phyloP scores from a whole-genome alignment of 495 filamentous ascomycete genomes.

The Hapsidospora chrysogenum region DNA sequence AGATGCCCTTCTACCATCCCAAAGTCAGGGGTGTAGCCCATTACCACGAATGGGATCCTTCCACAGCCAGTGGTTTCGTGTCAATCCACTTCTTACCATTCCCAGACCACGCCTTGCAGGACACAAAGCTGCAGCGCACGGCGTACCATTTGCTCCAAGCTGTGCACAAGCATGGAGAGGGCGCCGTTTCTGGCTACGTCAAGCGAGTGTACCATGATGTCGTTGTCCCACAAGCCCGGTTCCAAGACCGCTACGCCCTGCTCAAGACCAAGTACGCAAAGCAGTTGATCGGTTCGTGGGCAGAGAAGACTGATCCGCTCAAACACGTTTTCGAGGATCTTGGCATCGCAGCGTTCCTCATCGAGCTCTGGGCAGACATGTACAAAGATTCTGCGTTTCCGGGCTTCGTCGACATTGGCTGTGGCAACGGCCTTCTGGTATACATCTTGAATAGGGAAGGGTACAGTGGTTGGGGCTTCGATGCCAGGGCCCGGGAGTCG shows the following conservation, averaged over 20 bases:
- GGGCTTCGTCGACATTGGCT: slow-evolving; percentile 90
- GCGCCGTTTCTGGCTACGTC: slow-evolving; percentile 40
- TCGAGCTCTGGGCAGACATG: slow-evolving; percentile 84
- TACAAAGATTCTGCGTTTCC: slow-evolving; percentile 49
- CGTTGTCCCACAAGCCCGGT: slow-evolving; percentile 50
- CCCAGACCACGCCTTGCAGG: slow-evolving; percentile 14
- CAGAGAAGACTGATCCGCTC: slow-evolving; percentile 66
- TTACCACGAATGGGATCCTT: slow-evolving; percentile 40
- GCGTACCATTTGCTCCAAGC: slow-evolving; percentile 51
- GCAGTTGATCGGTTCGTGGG: slow-evolving; percentile 51
- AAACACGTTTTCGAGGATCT: slow-evolving; percentile 96
- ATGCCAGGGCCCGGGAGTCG: slow-evolving; percentile 66
- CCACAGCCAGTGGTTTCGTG: slow-evolving; percentile 25
- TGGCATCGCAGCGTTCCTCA: slow-evolving; percentile 79
- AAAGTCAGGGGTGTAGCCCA: slow-evolving; percentile 54
- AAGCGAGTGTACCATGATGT: slow-evolving; percentile 67
- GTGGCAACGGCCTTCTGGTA: slow-evolving; percentile 88
- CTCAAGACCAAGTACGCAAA: slow-evolving; percentile 64
- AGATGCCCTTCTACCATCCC: slow-evolving; percentile 81
- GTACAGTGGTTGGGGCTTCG: slow-evolving; percentile 77
- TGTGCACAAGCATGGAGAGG: slow-evolving; percentile 62
- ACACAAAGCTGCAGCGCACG: slow-evolving; percentile 47
- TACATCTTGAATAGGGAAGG: slow-evolving; percentile 71
- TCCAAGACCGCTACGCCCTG: slow-evolving; percentile 68
- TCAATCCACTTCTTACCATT: slow-evolving; percentile 58